Conservation (phyloP, 75 land plant species). For the Pinus taeda region DNA sequence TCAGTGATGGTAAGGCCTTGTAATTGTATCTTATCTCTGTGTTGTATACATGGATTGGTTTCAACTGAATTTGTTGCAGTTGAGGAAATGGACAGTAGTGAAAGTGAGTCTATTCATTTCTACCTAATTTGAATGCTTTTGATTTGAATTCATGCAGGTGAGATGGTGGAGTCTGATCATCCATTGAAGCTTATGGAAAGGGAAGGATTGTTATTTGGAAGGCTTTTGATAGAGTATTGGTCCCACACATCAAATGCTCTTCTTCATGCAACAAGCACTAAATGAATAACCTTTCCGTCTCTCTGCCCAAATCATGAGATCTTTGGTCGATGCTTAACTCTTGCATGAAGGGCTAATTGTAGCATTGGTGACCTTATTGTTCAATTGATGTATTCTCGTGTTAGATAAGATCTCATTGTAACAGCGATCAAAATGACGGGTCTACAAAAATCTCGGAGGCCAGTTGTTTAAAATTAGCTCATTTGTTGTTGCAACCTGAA, state of each 20-base stretch:
- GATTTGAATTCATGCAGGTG: conserved; percentile 36
- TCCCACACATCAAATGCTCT: conserved; percentile 37
- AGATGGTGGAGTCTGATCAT: conserved; percentile 69
- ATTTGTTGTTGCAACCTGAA: too few relatives aligned
- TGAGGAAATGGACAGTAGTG: background rate
- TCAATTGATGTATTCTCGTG: too few relatives aligned
- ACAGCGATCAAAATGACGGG: too few relatives aligned
- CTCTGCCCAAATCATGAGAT: too few relatives aligned
- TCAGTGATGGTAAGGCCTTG: conserved; percentile 26
- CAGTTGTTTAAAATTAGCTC: too few relatives aligned
- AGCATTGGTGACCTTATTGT: too few relatives aligned
- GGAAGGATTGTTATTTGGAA: conserved; percentile 69
- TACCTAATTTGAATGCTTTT: background rate
- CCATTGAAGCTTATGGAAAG: conserved; percentile 63
- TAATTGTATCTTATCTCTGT: background rate
- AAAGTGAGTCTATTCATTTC: background rate
- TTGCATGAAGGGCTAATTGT: too few relatives aligned
- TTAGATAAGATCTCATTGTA: too few relatives aligned
- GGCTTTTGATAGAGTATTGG: conserved; percentile 88
- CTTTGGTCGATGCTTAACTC: too few relatives aligned
- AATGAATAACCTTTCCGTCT: too few relatives aligned
- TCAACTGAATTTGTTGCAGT: background rate
- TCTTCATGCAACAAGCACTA: background rate
- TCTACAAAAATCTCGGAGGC: too few relatives aligned
- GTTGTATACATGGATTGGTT: background rate